phyloP scores from a whole-genome alignment of 1,284 basidiomycete species.

The Apiotrichum mycotoxinovorans region DNA sequence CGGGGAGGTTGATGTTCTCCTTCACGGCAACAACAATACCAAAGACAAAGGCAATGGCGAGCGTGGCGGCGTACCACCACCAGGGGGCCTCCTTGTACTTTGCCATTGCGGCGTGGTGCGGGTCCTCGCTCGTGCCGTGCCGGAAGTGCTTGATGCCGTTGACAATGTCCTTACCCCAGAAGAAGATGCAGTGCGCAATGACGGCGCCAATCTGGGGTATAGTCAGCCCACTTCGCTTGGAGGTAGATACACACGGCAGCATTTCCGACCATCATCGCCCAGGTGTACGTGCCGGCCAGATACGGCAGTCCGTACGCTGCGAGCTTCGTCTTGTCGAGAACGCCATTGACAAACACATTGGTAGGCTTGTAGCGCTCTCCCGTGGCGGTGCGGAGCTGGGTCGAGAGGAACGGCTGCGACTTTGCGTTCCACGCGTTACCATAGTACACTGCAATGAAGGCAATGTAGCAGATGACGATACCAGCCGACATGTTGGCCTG shows the following conservation, averaged over 20 bases:
- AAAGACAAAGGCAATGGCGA: conserved; percentile 21
- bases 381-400: conserved; percentile 15
- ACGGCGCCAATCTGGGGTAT: conserved; percentile 58
- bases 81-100: conserved; percentile 34
- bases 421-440: conserved; percentile 22
- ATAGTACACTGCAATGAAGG: conserved; percentile 36
- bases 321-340: conserved; percentile 27
- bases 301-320: conserved; percentile 30
- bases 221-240: neutral
- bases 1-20: conserved; percentile 25
- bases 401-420: conserved; percentile 20
- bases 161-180: conserved; percentile 34
- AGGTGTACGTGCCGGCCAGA: conserved; percentile 55
- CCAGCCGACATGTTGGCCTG: conserved; percentile 32
- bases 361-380: conserved; percentile 52
- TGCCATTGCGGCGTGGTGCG: conserved; percentile 52
- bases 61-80: conserved; percentile 33
- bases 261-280: conserved; percentile 54
- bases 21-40: conserved; percentile 25
- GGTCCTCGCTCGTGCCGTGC: conserved; percentile 56
- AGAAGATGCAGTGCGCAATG: conserved; percentile 55
- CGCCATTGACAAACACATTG: conserved; percentile 27
- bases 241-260: conserved; percentile 25
- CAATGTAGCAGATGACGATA: conserved; percentile 26
- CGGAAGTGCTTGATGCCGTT: conserved; percentile 56